Base-by-base conservation (phyloP, 2,329 filamentous ascomycete species). In the Diplodia scrobiculata region DNA sequence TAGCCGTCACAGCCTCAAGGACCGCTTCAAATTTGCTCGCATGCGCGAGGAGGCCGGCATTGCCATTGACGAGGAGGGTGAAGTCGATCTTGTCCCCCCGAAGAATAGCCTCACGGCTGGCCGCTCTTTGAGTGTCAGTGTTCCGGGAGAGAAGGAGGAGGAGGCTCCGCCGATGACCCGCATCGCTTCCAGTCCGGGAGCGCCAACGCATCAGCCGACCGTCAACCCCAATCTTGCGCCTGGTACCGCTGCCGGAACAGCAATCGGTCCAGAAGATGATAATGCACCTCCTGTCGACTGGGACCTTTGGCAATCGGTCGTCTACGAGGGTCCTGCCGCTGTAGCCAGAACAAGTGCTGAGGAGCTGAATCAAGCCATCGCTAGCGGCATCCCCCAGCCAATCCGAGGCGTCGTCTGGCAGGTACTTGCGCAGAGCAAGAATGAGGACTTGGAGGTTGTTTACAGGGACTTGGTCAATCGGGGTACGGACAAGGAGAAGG, bases 391-490 rank as follows among this genome's bases (percentile, higher is more conserved):
- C 66, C 95, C 95, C 0, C 92, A 89, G 70, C 94, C 93, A 2
- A 97, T 99, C 68, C 89, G 95, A 67, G 96, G 95, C n/a, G 95
- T 99, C 2, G 93, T 99, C 60, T 99, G 95, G 95, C 95, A 99
- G 79, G 94, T 98, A 7, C 81, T 99, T 68, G 92, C 95, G 3
- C 92, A 97, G 74, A 97, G 93, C 80, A 96, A 97, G 78, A 96
- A 92, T 71, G 90, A 94, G 68, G 92, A 96, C 52, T 81, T 99
- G 19, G 95, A 99, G 78, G 80, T 83, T 17, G 86, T 92, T n/a
- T 99, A 98, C 79, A 86, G 85, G 69, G 92, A 96, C 68, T 84
- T 99, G 10, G 85, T 91, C 36, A 85, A 84, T 58, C 86, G 91
- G 67, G 93, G 93, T 27, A 93, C 91, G 2, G 91, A 93, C 67